phyloP scores from a whole-genome alignment of 495 filamentous ascomycete genomes.

The Daldinia concentrica region DNA sequence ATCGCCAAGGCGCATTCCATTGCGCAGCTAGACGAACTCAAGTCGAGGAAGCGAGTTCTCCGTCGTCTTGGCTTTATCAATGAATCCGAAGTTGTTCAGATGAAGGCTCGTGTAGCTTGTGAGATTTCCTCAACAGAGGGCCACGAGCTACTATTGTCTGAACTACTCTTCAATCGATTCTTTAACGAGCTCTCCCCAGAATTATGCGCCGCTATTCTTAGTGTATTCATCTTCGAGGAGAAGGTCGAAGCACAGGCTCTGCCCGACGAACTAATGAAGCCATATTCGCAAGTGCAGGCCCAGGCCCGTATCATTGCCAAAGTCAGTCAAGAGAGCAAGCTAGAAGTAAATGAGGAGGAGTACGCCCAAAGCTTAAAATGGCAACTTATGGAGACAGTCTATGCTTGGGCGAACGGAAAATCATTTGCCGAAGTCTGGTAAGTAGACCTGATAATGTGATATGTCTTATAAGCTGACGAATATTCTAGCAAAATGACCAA shows the following conservation, averaged over 20 bases:
- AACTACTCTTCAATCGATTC: constrained; percentile 95
- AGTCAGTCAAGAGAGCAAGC: constrained; percentile 90
- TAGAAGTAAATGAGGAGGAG: constrained; percentile 89
- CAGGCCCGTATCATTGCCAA: constrained; percentile 90
- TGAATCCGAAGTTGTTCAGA: constrained; percentile 89
- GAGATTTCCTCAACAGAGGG: constrained; percentile 91
- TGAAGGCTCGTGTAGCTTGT: constrained; percentile 96
- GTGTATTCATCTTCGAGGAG: constrained; percentile 96
- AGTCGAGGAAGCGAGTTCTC: constrained; percentile 94
- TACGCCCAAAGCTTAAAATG: constrained; percentile 88
- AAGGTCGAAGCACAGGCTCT: constrained; percentile 79
- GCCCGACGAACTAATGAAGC: constrained; percentile 84
- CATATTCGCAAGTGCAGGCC: constrained; percentile 82
- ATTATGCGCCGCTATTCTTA: constrained; percentile 82
- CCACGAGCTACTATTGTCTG: constrained; percentile 86
- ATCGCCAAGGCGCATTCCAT: constrained; percentile 84
- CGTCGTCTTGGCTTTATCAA: constrained; percentile 96
- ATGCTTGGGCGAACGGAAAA: constrained; percentile 90
- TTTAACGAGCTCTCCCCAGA: constrained; percentile 96
- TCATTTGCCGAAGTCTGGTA: constrained; percentile 97
- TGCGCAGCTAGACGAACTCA: constrained; percentile 93
- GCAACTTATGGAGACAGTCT: constrained; percentile 95
- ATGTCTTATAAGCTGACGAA: constrained; percentile 4
- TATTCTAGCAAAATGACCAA: constrained; percentile 90
- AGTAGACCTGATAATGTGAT: constrained; percentile 44